A percentile compares a stretch with the other conserved stretches of the same genome.
Evolutionary conservation across 257 asterid genomes (phyloP).

Genomic region (Fraxinus americana): DNA sequence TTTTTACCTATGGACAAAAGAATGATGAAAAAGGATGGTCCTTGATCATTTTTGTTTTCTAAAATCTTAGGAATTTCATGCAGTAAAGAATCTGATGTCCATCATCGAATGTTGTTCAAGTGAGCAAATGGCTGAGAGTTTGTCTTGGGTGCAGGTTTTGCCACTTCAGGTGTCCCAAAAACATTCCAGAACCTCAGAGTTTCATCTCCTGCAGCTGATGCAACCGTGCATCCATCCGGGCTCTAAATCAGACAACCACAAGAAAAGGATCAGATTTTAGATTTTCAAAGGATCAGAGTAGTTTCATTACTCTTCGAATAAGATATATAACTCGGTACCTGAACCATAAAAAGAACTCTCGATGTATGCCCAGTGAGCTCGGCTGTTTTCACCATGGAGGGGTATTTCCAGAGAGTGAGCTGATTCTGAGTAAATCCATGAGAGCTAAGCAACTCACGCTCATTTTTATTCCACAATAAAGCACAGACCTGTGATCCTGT

Average conservation of each 20-base stretch:
- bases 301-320: not conserved
- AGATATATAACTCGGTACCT: slow-evolving; percentile 23
- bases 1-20: too few species aligned
- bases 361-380: slow-evolving; percentile 67
- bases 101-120: slow-evolving; percentile 46
- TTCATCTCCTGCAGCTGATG: slow-evolving; percentile 67
- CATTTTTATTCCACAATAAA: slow-evolving; percentile 31
- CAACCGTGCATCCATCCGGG: slow-evolving; percentile 68
- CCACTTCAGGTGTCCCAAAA: slow-evolving; percentile 55
- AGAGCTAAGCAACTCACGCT: slow-evolving; percentile 33
- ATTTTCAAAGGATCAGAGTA: not conserved
- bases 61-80: too few species aligned
- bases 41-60: too few species aligned
- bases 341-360: slow-evolving; percentile 62
- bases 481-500: slow-evolving; percentile 36
- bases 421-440: slow-evolving; percentile 59
- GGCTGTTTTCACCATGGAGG: slow-evolving; percentile 52
- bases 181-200: slow-evolving; percentile 59
- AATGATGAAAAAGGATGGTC: too few species aligned
- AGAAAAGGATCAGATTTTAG: not conserved
- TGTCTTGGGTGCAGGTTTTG: slow-evolving; percentile 48
- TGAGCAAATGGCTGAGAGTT: slow-evolving; percentile 46
- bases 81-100: not conserved
- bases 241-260: slow-evolving; percentile 30
- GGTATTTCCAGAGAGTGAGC: slow-evolving; percentile 62